These are phyloP conservation scores for Ananas comosus DNA, from an alignment of 176 grass and related monocot genomes.

Conservation along the genomic window DNA sequence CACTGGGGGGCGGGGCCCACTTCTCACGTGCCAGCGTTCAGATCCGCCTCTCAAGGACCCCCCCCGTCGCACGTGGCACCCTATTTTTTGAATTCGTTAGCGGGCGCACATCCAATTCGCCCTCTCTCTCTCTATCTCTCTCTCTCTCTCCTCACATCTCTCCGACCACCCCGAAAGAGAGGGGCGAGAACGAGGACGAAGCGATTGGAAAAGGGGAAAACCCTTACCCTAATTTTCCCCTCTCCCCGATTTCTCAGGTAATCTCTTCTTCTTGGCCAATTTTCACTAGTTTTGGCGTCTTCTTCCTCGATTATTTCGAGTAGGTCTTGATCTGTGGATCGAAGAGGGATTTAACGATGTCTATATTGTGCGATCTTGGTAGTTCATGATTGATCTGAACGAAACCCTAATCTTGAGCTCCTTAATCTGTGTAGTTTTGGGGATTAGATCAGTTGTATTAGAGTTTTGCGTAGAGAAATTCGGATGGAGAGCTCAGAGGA, in stretches of 20 bases:
- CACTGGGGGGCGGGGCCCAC: neutral
- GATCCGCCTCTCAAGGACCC: too few relatives aligned
- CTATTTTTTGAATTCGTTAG: constrained; percentile 41
- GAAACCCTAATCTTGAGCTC: neutral
- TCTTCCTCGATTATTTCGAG: neutral
- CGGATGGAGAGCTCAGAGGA: constrained; percentile 42
- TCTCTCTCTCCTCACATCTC: neutral
- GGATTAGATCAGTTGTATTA: neutral
- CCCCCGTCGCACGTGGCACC: constrained; percentile 15
- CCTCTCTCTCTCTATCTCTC: neutral
- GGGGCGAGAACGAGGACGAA: neutral
- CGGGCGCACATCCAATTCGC: constrained; percentile 21
- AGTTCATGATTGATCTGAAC: neutral
- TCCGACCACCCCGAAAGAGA: neutral
- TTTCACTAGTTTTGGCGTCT: neutral
- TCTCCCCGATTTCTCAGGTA: neutral
- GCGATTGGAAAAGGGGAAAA: constrained; percentile 10
- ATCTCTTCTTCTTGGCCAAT: neutral
- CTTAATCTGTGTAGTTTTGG: neutral
- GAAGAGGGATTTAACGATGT: too few relatives aligned
- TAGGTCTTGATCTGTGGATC: too few relatives aligned
- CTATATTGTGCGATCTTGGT: too few relatives aligned
- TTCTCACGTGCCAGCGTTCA: neutral
- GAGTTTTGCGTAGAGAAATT: constrained; percentile 16
- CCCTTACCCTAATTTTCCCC: constrained; percentile 9